These are phyloP conservation scores for Aspergillus fumigatus DNA, from an alignment of 2,329 filamentous ascomycete genomes.

Conservation along the genomic window DNA sequence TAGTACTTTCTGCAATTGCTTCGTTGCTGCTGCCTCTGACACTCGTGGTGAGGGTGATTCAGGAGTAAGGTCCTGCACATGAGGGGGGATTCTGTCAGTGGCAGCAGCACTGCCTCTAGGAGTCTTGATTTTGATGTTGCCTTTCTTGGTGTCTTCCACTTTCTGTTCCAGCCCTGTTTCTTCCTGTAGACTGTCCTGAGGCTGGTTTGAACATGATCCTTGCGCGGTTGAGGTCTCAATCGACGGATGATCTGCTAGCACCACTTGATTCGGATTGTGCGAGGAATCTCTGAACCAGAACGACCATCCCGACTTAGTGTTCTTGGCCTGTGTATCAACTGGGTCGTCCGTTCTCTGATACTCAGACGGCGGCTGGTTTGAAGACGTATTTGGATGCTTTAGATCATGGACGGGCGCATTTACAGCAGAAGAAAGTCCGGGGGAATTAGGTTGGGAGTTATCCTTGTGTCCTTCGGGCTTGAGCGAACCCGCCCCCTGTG, in stretches of 20 bases:
- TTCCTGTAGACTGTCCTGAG: constrained; percentile 9
- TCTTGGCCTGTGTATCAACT: constrained; percentile 18
- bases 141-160: constrained; percentile 24
- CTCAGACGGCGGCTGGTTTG: constrained; percentile 13
- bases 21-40: constrained; percentile 32
- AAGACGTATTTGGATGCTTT: constrained; percentile 5
- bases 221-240: constrained; percentile 20
- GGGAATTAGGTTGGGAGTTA: background rate
- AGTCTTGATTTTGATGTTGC: constrained; percentile 26
- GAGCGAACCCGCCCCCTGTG: constrained; percentile 12
- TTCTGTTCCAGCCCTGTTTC: constrained; percentile 20
- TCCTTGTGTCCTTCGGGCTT: background rate
- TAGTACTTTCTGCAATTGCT: constrained; percentile 31
- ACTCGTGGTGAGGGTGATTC: constrained; percentile 18
- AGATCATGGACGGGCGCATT: constrained; percentile 6
- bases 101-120: constrained; percentile 18
- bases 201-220: constrained; percentile 15
- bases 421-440: constrained; percentile 6
- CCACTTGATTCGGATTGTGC: constrained; percentile 20
- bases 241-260: constrained; percentile 23
- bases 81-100: constrained; percentile 19
- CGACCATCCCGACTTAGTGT: constrained; percentile 33
- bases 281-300: constrained; percentile 38
- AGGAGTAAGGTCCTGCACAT: constrained; percentile 13
- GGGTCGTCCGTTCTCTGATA: constrained; percentile 15